A percentile compares a stretch with the other conserved stretches of the same genome.
Conservation (phyloP, 2,329 filamentous ascomycete species). For the Graphilbum ipis-grandicollis region DNA sequence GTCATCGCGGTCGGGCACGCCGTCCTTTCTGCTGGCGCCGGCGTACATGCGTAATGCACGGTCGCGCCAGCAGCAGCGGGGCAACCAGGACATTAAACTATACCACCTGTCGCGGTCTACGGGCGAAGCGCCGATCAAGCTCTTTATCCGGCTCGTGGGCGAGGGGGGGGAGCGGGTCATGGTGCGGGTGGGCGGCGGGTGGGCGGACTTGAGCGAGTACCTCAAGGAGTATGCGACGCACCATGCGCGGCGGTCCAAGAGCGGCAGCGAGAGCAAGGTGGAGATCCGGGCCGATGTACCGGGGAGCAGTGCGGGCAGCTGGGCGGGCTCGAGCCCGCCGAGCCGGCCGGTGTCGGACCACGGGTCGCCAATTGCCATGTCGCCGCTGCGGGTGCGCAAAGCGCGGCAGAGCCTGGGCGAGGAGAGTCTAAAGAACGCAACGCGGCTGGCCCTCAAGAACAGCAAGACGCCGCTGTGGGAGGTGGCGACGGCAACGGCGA, state of each 20-base stretch:
- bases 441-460: not conserved
- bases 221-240: slow-evolving; percentile 85
- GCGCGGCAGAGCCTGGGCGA: slow-evolving; percentile 28
- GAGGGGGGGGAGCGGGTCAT: slow-evolving; percentile 85
- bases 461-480: not conserved
- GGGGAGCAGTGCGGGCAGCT: slow-evolving; percentile 7
- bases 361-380: slow-evolving; percentile 21
- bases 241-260: slow-evolving; percentile 55
- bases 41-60: slow-evolving; percentile 31
- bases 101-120: slow-evolving; percentile 80
- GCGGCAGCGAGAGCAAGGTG: slow-evolving; percentile 30
- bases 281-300: slow-evolving; percentile 40
- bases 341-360: slow-evolving; percentile 18
- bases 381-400: slow-evolving; percentile 37
- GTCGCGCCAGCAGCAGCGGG: slow-evolving; percentile 22
- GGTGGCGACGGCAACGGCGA: not conserved
- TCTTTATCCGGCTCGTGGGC: slow-evolving; percentile 85
- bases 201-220: slow-evolving; percentile 92
- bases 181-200: slow-evolving; percentile 96
- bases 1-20: slow-evolving; percentile 41
- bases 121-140: slow-evolving; percentile 76
- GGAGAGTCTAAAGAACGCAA: slow-evolving; percentile 6
- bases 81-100: slow-evolving; percentile 64
- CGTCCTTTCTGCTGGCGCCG: slow-evolving; percentile 53
- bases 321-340: slow-evolving; percentile 16